Conservation (phyloP, 2,329 filamentous ascomycete species). For the Colletotrichum kahawae region DNA sequence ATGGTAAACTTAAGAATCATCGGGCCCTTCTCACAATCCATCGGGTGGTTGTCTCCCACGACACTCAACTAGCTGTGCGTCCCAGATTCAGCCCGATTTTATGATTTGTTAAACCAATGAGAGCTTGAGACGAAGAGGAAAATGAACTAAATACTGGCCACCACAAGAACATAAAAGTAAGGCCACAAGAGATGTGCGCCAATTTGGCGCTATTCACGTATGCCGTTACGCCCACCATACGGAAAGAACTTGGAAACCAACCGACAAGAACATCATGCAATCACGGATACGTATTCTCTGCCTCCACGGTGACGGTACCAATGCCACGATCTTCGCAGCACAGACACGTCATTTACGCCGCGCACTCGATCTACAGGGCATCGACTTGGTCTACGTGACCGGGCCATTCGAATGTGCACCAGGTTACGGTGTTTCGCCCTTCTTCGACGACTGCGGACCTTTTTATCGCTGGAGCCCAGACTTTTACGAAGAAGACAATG, state of each 20-base stretch:
- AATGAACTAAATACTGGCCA: background rate
- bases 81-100: background rate
- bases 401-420: background rate
- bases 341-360: background rate
- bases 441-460: constrained; percentile 6
- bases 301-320: constrained; percentile 1
- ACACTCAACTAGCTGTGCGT: background rate
- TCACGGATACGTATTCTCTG: background rate
- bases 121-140: background rate
- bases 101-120: background rate
- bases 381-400: background rate
- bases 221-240: background rate
- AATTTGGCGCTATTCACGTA: background rate
- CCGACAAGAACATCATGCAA: background rate
- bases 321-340: background rate
- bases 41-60: background rate
- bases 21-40: background rate
- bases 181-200: background rate
- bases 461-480: background rate
- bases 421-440: background rate
- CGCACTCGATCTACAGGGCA: background rate
- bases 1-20: background rate
- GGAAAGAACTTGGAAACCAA: background rate
- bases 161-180: background rate
- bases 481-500: background rate